phyloP scores from a whole-genome alignment of 176 grass and related monocot species.

The Hyparrhenia diplandra region DNA sequence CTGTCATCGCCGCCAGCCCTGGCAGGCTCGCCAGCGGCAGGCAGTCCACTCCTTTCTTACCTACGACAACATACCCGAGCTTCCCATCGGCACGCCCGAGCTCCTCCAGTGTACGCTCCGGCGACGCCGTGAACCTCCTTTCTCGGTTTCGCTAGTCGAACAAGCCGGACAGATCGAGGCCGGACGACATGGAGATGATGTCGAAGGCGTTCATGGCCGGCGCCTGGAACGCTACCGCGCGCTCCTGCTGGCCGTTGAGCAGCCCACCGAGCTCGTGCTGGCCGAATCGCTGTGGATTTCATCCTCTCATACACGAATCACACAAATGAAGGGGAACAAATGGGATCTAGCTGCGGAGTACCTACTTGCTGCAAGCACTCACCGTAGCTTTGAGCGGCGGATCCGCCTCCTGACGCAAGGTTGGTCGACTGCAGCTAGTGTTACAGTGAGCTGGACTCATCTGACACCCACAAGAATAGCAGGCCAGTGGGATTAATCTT shows the following conservation, averaged over 20 bases:
- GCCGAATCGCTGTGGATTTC: no score
- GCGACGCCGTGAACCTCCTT: constrained; percentile 54
- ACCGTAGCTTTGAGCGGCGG: no score
- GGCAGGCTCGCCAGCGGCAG: constrained; percentile 9
- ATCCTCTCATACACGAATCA: no score
- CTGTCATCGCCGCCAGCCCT: constrained; percentile 39
- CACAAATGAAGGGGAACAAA: no score
- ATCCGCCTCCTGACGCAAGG: no score
- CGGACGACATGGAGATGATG: constrained; percentile 73
- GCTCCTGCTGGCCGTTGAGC: constrained; percentile 27
- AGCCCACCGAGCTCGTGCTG: constrained; percentile 53
- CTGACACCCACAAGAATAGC: no score
- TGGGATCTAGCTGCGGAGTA: no score
- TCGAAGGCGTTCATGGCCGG: constrained; percentile 70
- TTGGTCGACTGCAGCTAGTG: no score
- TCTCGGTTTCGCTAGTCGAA: constrained; percentile 41
- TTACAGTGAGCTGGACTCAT: no score
- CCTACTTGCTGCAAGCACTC: no score
- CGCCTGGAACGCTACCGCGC: constrained; percentile 23
- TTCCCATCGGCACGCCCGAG: constrained; percentile 45
- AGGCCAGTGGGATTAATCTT: no score
- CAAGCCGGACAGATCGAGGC: constrained; percentile 63
- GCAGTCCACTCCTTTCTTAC: constrained; percentile 34
- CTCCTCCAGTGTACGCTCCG: constrained; percentile 50
- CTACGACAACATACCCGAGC: constrained; percentile 57